A percentile compares a stretch with the other conserved stretches of the same genome.
phyloP scores from a whole-genome alignment of 371 early-diverging fungal genomes.

The Lichtheimia ornata region DNA sequence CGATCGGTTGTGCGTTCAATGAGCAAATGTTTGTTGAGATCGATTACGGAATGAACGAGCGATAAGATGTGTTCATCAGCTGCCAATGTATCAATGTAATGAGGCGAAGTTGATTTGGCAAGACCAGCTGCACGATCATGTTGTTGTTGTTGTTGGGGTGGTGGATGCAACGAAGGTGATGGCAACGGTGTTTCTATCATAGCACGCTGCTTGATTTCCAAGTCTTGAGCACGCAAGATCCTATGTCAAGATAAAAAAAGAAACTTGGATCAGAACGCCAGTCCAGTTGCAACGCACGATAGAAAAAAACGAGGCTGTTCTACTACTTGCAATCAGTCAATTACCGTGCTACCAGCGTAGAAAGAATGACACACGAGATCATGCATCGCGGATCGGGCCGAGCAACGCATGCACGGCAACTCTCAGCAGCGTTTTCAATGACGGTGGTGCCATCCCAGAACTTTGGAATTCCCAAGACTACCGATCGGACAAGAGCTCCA shows the following conservation, averaged over 20 bases:
- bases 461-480: constrained; percentile 57
- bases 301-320: background rate
- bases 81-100: constrained; percentile 24
- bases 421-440: constrained; percentile 58
- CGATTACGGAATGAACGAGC: constrained; percentile 49
- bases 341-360: constrained; percentile 61
- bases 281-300: background rate
- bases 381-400: constrained; percentile 73
- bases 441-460: constrained; percentile 68
- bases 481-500: constrained; percentile 67
- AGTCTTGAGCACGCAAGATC: constrained; percentile 43
- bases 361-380: constrained; percentile 58
- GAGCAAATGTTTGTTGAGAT: constrained; percentile 53
- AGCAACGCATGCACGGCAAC: constrained; percentile 52
- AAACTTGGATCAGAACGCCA: too few relatives aligned
- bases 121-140: background rate
- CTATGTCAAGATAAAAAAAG: constrained; percentile 9
- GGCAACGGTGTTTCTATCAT: constrained; percentile 21
- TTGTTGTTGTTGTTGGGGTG: constrained; percentile 2
- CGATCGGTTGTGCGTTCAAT: constrained; percentile 45
- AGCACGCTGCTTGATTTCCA: constrained; percentile 29
- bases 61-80: constrained; percentile 39
- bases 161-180: constrained; percentile 14
- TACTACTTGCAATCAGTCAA: constrained; percentile 3
- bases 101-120: constrained; percentile 8